Conservation (phyloP, 805 yeast species). For the Candida bentonensis region DNA sequence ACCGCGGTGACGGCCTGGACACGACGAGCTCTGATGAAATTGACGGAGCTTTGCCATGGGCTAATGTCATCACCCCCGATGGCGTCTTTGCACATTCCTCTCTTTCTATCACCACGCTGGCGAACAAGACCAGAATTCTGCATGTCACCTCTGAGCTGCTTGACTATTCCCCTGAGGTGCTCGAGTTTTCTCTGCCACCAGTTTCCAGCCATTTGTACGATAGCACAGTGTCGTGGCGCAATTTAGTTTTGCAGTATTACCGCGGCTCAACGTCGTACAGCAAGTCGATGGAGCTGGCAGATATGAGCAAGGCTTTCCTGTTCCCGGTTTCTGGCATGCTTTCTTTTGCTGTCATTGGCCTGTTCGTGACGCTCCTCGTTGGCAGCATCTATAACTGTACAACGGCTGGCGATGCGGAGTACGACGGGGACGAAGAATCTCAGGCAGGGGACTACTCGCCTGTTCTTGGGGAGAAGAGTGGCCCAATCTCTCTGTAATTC, state of each 20-base stretch:
- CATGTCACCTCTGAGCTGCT: not conserved
- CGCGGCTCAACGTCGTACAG: not conserved
- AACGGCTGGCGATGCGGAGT: not conserved
- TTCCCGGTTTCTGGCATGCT: not conserved
- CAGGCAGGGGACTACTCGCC: no score
- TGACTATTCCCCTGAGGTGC: not conserved
- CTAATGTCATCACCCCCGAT: not conserved
- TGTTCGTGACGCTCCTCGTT: not conserved
- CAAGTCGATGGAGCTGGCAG: not conserved
- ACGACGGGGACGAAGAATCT: not conserved
- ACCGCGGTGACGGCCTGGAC: not conserved
- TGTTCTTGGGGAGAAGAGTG: no score
- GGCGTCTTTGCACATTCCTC: not conserved
- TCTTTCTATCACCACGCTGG: not conserved
- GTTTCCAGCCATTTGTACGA: not conserved
- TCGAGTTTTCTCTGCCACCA: not conserved
- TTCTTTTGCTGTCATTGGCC: not conserved
- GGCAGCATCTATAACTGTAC: not conserved
- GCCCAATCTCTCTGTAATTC: no score
- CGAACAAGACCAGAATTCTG: not conserved
- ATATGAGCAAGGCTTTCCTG: not conserved
- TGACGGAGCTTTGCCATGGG: constrained; percentile 1
- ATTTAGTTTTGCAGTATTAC: not conserved
- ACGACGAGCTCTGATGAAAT: not conserved
- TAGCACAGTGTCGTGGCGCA: not conserved